Evolutionary conservation across 441 rosid genomes (phyloP), one percentile per base, ranked within the genome.

Genomic region (Mallotus repandus): DNA sequence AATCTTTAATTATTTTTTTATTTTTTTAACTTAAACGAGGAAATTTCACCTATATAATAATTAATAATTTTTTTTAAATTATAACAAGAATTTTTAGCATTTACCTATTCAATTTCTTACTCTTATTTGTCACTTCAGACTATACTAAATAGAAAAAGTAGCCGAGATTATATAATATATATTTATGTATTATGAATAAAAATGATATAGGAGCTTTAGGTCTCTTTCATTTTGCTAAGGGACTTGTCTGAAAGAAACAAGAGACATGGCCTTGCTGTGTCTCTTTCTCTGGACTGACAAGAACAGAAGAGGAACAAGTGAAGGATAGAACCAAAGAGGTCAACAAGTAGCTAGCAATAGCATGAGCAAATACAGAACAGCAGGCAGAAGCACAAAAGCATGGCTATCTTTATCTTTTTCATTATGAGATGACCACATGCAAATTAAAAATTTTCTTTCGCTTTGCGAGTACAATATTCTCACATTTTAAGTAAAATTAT

Each of bases 211-310:
- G 19, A 56, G 1, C 9, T 50, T 3, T 16, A 22, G 57, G 58
- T 54, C 58, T 9, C 61, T 66, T 65, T 78, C 80, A n/a, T 65
- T 76, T 74, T 73, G 79, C 49, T 45, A 50, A 0, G 77, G 73
- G 79, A 70, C 61, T 66, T 56, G 66, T 13, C 16, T 73, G 63
- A 76, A 71, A 72, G 76, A 65, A 77, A 66, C 72, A 69, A 74
- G 68, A 52, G 45, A 71, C 32, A 41, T 54, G 64, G 9, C 35
- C 14, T 19, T 19, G 64, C 56, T 61, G 38, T 35, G 82, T 83
- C 81, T 48, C 70, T 80, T 76, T 69, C 79, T 15, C 49, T 69
- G 74, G 46, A 65, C 77, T 46, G 45, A 32, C 59, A 56, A 11
- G 48, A 55, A 62, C 2, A 25, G 19, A 21, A 41, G 4, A 22